phyloP scores from a whole-genome alignment of 805 yeast species.

The Candida fluviatilis region DNA sequence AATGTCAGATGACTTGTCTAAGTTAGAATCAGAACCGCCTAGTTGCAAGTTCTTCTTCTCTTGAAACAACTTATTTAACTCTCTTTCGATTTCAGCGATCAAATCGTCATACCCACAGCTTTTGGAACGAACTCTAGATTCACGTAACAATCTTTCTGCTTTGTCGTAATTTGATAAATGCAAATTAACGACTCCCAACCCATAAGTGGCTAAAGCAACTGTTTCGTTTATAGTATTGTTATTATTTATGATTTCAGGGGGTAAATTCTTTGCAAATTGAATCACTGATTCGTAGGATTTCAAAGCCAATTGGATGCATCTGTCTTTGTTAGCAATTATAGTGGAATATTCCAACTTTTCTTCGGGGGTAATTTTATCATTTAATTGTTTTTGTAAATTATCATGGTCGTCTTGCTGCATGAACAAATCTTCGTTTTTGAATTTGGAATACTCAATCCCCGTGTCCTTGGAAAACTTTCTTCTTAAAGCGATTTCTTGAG shows the following conservation, averaged over 20 bases:
- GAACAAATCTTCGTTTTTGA: conserved; percentile 10
- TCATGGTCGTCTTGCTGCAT: conserved; percentile 5
- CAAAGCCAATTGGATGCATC: conserved; percentile 25
- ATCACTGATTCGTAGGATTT: conserved; percentile 35
- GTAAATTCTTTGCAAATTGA: conserved; percentile 26
- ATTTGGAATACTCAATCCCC: conserved; percentile 20
- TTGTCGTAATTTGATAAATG: conserved; percentile 51
- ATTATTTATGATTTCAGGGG: conserved; percentile 18
- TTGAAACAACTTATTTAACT: conserved; percentile 50
- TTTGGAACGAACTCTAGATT: conserved; percentile 66
- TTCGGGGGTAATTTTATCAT: conserved; percentile 4
- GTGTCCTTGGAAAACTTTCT: conserved; percentile 19
- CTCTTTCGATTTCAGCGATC: conserved; percentile 60
- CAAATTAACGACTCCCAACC: conserved; percentile 75
- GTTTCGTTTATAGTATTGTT: conserved; percentile 48
- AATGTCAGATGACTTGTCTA: conserved; percentile 11
- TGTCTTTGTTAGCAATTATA: conserved; percentile 15
- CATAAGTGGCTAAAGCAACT: conserved; percentile 77
- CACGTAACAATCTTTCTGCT: conserved; percentile 61
- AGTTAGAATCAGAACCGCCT: conserved; percentile 2
- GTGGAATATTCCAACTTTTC: conserved; percentile 23
- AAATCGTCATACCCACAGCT: conserved; percentile 63
- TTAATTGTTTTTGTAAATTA: conserved; percentile 2
- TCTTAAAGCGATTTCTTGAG: conserved; percentile 33
- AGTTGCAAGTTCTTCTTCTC: conserved; percentile 20